Evolutionary conservation across 2,329 filamentous ascomycete genomes (phyloP).

Genomic region (Colletotrichum tabaci): DNA sequence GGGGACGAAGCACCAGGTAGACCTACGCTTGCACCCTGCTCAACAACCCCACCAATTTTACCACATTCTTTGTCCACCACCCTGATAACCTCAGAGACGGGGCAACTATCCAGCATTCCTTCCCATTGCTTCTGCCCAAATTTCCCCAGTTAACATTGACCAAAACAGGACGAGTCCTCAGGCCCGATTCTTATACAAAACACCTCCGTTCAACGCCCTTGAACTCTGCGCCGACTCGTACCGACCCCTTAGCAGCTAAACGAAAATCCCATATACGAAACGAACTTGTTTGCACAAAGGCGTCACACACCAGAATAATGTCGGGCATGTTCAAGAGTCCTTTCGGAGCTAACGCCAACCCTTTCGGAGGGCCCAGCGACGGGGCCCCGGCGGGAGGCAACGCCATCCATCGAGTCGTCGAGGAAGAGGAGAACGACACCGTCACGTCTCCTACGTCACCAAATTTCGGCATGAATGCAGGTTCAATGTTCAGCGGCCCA

Average conservation of each 20-base stretch:
- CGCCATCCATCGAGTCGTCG: slow-evolving; percentile 73
- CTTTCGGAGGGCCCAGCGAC: slow-evolving; percentile 74
- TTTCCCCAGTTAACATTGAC: slow-evolving; percentile 69
- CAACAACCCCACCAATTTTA: slow-evolving; percentile 38
- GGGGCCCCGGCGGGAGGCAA: slow-evolving; percentile 50
- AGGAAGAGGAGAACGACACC: slow-evolving; percentile 86
- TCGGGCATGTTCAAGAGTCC: slow-evolving; percentile 85
- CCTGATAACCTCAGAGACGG: slow-evolving; percentile 28
- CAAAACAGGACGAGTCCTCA: slow-evolving; percentile 70
- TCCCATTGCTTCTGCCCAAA: slow-evolving; percentile 38
- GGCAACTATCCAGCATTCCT: slow-evolving; percentile 34
- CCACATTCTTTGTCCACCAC: slow-evolving; percentile 41
- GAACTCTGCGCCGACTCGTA: slow-evolving; percentile 82
- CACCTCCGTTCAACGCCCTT: slow-evolving; percentile 74
- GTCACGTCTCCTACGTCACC: slow-evolving; percentile 82
- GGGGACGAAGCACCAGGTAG: slow-evolving; percentile 19
- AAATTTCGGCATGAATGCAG: slow-evolving; percentile 64
- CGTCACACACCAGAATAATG: slow-evolving; percentile 66
- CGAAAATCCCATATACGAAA: neutral
- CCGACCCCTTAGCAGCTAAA: slow-evolving; percentile 48
- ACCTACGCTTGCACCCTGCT: slow-evolving; percentile 22
- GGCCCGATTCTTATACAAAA: slow-evolving; percentile 70
- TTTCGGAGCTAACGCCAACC: slow-evolving; percentile 78
- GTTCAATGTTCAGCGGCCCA: slow-evolving; percentile 63
- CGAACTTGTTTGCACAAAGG: neutral